Evolutionary conservation across 805 yeast species (phyloP).

Genomic region (Starmerella lactis-condensi): DNA sequence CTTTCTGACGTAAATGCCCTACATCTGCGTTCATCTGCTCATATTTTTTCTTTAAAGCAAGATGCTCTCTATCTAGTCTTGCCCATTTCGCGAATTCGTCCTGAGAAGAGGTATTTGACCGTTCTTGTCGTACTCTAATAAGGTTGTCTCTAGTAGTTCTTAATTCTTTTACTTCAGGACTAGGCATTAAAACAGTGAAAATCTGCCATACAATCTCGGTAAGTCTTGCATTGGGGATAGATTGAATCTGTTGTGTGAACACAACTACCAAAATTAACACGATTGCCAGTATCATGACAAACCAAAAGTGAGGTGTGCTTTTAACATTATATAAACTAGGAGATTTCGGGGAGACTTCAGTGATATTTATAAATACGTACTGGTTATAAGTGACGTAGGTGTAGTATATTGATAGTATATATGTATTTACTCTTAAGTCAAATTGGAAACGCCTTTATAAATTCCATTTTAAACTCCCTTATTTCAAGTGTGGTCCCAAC

Average conservation of each 20-base stretch:
- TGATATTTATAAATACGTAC: too few species aligned
- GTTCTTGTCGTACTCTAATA: constrained; percentile 30
- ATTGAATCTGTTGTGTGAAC: constrained; percentile 12
- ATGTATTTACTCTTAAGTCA: background rate
- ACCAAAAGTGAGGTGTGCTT: background rate
- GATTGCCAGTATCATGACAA: constrained; percentile 5
- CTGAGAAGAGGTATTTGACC: constrained; percentile 57
- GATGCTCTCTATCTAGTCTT: constrained; percentile 57
- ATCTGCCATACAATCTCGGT: constrained; percentile 26
- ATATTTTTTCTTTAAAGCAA: constrained; percentile 37
- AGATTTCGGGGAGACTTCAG: too few species aligned
- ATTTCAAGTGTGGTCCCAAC: background rate
- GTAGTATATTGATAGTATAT: background rate
- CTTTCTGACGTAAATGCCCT: constrained; percentile 21
- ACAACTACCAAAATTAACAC: constrained; percentile 13
- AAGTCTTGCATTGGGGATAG: constrained; percentile 15
- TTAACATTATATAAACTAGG: too few species aligned
- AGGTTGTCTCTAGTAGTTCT: constrained; percentile 29
- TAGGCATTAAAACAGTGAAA: constrained; percentile 25
- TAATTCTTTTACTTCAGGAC: constrained; percentile 21
- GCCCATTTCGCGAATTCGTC: constrained; percentile 96
- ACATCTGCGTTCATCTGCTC: constrained; percentile 26
- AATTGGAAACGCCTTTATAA: background rate
- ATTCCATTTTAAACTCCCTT: background rate
- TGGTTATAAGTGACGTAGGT: too few species aligned